phyloP scores from a whole-genome alignment of 2,329 filamentous ascomycete genomes.

The Hymenotorrendiella dingleyae region DNA sequence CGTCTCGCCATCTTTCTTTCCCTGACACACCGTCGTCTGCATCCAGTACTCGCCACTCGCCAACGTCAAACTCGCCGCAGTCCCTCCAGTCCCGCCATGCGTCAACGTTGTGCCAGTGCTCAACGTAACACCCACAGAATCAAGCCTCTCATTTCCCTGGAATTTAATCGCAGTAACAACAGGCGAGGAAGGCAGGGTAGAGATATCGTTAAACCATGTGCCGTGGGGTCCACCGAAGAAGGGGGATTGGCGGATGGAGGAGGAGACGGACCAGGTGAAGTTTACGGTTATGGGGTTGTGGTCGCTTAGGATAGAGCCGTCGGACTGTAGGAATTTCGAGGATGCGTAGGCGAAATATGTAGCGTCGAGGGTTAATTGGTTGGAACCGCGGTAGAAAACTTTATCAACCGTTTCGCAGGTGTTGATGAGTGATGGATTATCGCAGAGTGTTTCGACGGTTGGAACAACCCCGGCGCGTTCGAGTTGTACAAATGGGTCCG shows the following conservation, averaged over 20 bases:
- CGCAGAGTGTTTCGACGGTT: slow-evolving; percentile 40
- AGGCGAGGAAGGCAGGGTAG: slow-evolving; percentile 30
- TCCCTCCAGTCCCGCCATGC: slow-evolving; percentile 51
- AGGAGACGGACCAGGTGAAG: slow-evolving; percentile 40
- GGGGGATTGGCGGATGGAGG: slow-evolving; percentile 37
- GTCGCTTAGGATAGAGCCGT: slow-evolving; percentile 54
- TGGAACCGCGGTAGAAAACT: slow-evolving; percentile 47
- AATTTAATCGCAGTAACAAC: slow-evolving; percentile 36
- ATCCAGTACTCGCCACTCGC: slow-evolving; percentile 43
- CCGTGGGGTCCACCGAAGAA: slow-evolving; percentile 45
- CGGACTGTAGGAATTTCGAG: slow-evolving; percentile 48
- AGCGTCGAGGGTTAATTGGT: slow-evolving; percentile 41
- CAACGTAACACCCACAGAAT: slow-evolving; percentile 43
- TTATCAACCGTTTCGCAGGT: slow-evolving; percentile 64
- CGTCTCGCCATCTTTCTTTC: slow-evolving; percentile 38
- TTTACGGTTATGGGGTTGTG: slow-evolving; percentile 59
- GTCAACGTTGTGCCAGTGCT: slow-evolving; percentile 41
- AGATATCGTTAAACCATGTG: slow-evolving; percentile 50
- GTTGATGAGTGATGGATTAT: slow-evolving; percentile 48
- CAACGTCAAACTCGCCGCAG: slow-evolving; percentile 37
- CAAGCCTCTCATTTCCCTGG: slow-evolving; percentile 43
- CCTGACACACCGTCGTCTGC: slow-evolving; percentile 44
- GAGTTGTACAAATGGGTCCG: slow-evolving; percentile 55
- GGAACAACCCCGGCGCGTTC: slow-evolving; percentile 42
- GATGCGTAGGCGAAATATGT: slow-evolving; percentile 50